A percentile compares a stretch with the other conserved stretches of the same genome.
Evolutionary conservation across 176 grass and related monocot genomes (phyloP).

Genomic region (Bromus sterilis): DNA sequence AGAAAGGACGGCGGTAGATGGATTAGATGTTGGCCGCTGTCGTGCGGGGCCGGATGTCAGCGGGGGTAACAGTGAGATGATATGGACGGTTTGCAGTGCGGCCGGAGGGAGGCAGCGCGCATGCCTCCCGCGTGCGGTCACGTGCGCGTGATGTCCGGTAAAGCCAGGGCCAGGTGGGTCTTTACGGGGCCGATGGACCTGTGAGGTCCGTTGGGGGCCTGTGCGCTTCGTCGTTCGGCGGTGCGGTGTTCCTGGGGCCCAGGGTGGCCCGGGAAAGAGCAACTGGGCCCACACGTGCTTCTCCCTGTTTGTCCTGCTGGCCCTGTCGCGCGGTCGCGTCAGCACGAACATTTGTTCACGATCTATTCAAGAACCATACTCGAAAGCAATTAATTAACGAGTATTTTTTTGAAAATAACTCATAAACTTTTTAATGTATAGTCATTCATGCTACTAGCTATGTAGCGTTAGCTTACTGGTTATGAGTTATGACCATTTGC

Average conservation of each 20-base stretch:
- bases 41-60: not conserved
- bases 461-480: no score
- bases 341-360: no score
- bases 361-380: no score
- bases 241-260: not conserved
- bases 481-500: no score
- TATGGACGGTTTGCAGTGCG: not conserved
- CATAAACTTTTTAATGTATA: no score
- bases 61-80: not conserved
- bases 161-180: constrained; percentile 7
- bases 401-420: no score
- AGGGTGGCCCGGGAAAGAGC: not conserved
- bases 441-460: no score
- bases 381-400: no score
- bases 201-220: not conserved
- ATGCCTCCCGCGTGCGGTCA: constrained; percentile 38
- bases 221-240: not conserved
- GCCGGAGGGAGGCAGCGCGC: not conserved
- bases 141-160: constrained; percentile 24
- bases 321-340: no score
- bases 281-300: not conserved
- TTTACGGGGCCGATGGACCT: not conserved
- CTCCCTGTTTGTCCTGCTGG: no score
- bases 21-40: not conserved
- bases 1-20: not conserved